A percentile compares a stretch with the other conserved stretches of the same genome.
Conservation (phyloP, 176 grass and related monocot genomes). For the Pontederia paniculata region DNA sequence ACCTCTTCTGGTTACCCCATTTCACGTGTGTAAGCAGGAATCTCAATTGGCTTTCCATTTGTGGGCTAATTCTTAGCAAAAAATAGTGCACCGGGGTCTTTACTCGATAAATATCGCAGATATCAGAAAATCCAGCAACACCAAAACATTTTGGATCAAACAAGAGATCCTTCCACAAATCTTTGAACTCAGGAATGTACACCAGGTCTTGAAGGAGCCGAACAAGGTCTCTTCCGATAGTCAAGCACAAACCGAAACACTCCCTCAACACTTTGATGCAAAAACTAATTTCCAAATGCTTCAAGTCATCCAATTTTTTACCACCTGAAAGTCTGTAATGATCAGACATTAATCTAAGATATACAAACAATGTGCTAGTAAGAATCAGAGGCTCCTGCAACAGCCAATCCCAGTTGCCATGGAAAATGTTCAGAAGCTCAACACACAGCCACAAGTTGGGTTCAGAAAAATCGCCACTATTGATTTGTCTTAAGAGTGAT, state of each 20-base stretch:
- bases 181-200: conserved; percentile 46
- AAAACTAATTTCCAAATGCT: conserved; percentile 36
- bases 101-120: conserved; percentile 25
- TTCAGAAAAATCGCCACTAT: conserved; percentile 41
- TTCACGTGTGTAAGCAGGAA: conserved; percentile 72
- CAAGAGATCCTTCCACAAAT: conserved; percentile 41
- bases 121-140: conserved; percentile 18
- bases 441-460: conserved; percentile 33
- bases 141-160: background rate
- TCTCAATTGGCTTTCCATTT: conserved; percentile 65
- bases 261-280: conserved; percentile 35
- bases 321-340: conserved; percentile 35
- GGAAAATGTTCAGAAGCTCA: conserved; percentile 15
- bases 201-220: conserved; percentile 54
- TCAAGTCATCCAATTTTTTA: conserved; percentile 35
- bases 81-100: conserved; percentile 30
- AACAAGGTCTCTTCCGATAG: conserved; percentile 61
- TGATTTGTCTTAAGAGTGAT: conserved; percentile 44
- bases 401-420: conserved; percentile 23
- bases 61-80: conserved; percentile 23
- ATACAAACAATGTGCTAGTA: conserved; percentile 33
- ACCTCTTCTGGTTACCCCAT: conserved; percentile 62
- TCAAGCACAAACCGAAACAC: conserved; percentile 28
- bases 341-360: conserved; percentile 32
- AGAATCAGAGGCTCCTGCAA: conserved; percentile 12